Evolutionary conservation across 768 basidiomycete genomes (phyloP), one percentile per base, ranked within the genome.

Genomic region (Multifurca ochricompacta): DNA sequence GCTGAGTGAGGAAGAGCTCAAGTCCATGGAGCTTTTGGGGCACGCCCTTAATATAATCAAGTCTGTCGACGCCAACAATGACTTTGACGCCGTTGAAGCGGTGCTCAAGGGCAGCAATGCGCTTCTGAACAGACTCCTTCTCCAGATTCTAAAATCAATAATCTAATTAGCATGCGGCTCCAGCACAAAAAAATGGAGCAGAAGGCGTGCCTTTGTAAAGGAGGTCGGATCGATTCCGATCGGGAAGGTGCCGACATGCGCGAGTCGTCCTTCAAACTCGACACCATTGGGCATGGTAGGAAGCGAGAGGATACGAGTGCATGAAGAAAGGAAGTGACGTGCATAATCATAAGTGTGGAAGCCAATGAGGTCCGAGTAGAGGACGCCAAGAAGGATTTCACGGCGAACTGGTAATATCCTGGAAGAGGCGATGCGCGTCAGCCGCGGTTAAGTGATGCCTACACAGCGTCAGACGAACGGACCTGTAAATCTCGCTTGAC

Each of bases 281-380:
- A 98, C 91, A 40, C 95, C 92, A 67, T 98, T 98, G 3, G 96
- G 96, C 88, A 96, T 92, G 2, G 96, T 98, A 13, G 91, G 85
- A 30, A 98, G 78, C 31, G 87, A 87, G 35, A 99, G 82, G 61
- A 99, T 95, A 41, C 96, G 87, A 2, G 96, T 97, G 70, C 94
- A 97, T 39, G 92, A 95, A 7, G 95, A 98, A 45, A 99, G 78
- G 82, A 99, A 99, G 70, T 99, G 96, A 37, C 96, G 93, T 2
- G 96, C 96, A 66, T 99, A 99, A 70, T 99, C 96, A 71, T 95
- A 99, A 8, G 96, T 99, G 75, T 99, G 96, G 81, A 98, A 99
- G 13, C 96, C 96, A 64, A 99, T 92, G 58, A 99, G 78, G 67
- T 99, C 95, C 64, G 91, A 97, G 69, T 94, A 91, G 13, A 98